A percentile compares a stretch with the other conserved stretches of the same genome.
Conservation (phyloP, 371 early-diverging fungal species). For the Mortierella sp. region DNA sequence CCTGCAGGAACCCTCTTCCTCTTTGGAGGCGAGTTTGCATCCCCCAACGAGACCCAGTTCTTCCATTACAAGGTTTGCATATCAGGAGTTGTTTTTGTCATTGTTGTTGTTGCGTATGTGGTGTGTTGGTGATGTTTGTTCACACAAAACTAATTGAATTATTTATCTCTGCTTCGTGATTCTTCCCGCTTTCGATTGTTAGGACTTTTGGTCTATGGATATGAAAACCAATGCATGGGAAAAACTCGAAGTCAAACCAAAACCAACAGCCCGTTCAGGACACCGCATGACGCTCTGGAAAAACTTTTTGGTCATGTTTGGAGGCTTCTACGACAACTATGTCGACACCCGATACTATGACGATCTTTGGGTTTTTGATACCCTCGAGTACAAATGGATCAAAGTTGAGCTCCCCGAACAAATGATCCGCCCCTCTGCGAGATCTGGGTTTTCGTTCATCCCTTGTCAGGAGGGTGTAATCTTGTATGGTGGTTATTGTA, state of each 20-base stretch:
- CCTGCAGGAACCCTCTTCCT: constrained; percentile 68
- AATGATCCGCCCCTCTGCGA: constrained; percentile 62
- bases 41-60: constrained; percentile 71
- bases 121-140: not conserved
- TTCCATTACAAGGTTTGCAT: constrained; percentile 68
- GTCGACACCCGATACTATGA: constrained; percentile 72
- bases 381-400: constrained; percentile 70
- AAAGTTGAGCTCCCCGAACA: constrained; percentile 70
- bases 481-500: constrained; percentile 77
- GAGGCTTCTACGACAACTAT: constrained; percentile 73
- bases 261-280: constrained; percentile 60
- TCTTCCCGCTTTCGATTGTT: not conserved
- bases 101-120: not conserved
- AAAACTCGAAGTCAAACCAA: constrained; percentile 65
- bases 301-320: constrained; percentile 71
- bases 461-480: constrained; percentile 61
- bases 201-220: constrained; percentile 77
- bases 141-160: not conserved
- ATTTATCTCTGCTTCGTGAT: not conserved
- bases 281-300: constrained; percentile 72
- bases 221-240: constrained; percentile 74
- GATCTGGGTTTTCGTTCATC: constrained; percentile 74
- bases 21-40: constrained; percentile 72
- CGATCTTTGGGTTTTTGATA: constrained; percentile 77
- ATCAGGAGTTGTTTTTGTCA: not conserved